Evolutionary conservation across 129 eudicot species (phyloP).

Genomic region (Helianthus annuus): HanXRQr2.0-SUNRISE NC_035441.2:144495879-144496378

Average conservation of each 20-base stretch:
- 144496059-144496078: conserved; percentile 12
- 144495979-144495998: too few species aligned
- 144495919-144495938: conserved; percentile 4
- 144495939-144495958: background rate
- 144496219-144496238: conserved; percentile 5
- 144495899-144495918: too few species aligned
- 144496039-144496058: too few species aligned
- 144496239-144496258: conserved; percentile 9
- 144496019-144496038: too few species aligned
- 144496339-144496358: conserved; percentile 74
- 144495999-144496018: too few species aligned
- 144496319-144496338: conserved; percentile 44
- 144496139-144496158: background rate
- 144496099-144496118: background rate
- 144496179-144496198: conserved; percentile 16
- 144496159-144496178: background rate
- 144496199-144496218: background rate
- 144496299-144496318: conserved; percentile 33
- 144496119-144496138: conserved; percentile 17
- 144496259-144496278: conserved; percentile 91
- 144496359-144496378: too few species aligned
- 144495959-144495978: background rate
- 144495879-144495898: too few species aligned
- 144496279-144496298: conserved; percentile 45
- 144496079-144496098: background rate